phyloP scores from a whole-genome alignment of 2,329 filamentous ascomycete genomes.

The Botryotinia convoluta region DNA sequence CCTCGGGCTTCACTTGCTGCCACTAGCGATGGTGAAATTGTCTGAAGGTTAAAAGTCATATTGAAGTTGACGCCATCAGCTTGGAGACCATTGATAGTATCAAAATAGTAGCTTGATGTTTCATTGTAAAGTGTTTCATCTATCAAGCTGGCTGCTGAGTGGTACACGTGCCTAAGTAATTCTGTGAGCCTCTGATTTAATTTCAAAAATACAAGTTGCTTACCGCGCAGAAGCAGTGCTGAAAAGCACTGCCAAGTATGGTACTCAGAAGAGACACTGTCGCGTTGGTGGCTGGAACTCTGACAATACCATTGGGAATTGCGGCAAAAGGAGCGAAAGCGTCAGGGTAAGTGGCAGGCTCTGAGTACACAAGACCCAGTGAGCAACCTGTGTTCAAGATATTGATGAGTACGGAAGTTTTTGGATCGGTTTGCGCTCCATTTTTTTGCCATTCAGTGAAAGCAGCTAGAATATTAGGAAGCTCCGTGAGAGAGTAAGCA shows the following conservation, averaged over 20 bases:
- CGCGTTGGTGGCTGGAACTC: not conserved
- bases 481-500: not conserved
- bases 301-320: not conserved
- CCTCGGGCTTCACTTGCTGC: not conserved
- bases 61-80: not conserved
- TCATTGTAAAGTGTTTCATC: not conserved
- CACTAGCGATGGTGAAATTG: not conserved
- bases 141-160: not conserved
- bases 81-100: conserved; percentile 2
- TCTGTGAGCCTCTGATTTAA: not conserved
- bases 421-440: not conserved
- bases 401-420: not conserved
- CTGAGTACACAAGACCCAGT: not conserved
- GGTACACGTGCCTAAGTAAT: not conserved
- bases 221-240: not conserved
- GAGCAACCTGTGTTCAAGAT: not conserved
- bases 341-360: not conserved
- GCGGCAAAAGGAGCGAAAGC: not conserved
- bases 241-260: not conserved
- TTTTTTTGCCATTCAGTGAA: conserved; percentile 3
- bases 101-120: not conserved
- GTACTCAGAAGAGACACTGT: not conserved
- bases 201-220: not conserved
- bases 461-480: not conserved
- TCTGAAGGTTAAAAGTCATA: not conserved